These are phyloP conservation scores for Eucalyptus curtisii DNA, from an alignment of 345 rosid species.

Conservation along the genomic window DNA sequence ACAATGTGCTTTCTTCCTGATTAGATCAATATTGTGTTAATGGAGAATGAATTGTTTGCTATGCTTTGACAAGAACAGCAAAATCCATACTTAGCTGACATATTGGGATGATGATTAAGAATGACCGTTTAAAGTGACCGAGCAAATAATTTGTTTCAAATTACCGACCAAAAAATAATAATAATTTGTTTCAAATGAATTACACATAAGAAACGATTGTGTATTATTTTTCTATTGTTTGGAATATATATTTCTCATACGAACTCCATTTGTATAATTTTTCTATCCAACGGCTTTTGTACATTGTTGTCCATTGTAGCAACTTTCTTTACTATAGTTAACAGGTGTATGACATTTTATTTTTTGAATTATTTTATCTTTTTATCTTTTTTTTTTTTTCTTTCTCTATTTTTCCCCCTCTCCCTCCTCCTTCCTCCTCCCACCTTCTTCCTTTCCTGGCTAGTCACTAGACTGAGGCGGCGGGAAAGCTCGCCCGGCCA, in stretches of 20 bases:
- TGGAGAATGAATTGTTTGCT: neutral
- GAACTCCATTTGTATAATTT: too few species aligned
- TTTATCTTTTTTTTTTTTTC: too few species aligned
- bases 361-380: too few species aligned
- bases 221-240: neutral
- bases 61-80: too few species aligned
- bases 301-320: neutral
- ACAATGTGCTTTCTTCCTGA: neutral
- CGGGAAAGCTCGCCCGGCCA: too few species aligned
- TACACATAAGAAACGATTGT: neutral
- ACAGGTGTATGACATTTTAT: too few species aligned
- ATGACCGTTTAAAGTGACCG: neutral
- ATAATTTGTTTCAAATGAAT: neutral
- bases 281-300: neutral
- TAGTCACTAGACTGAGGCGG: too few species aligned
- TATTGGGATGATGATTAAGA: neutral
- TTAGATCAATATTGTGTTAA: neutral
- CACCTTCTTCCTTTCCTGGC: too few species aligned
- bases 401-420: too few species aligned
- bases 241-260: accelerated
- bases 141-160: too few species aligned
- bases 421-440: too few species aligned
- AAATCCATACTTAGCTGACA: neutral
- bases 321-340: neutral
- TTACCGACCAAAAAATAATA: too few species aligned